These are phyloP conservation scores for Neopestalotiopsis sp. DNA, from an alignment of 2,329 filamentous ascomycete genomes.

Conservation along the genomic window DNA sequence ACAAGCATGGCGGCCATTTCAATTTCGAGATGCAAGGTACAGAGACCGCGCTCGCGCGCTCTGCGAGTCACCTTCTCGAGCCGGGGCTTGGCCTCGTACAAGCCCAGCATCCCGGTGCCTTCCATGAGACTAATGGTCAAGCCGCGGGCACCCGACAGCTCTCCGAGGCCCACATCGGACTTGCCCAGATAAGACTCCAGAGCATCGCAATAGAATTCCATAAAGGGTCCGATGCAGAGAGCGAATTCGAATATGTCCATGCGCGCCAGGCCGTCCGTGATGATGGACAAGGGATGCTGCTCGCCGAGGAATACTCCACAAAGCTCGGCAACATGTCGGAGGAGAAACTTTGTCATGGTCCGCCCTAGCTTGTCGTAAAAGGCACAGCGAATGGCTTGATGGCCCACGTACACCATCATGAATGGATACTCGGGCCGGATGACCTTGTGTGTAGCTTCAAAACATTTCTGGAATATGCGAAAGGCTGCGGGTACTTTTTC, in stretches of 20 bases:
- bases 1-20: conserved; percentile 15
- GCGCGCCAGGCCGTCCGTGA: conserved; percentile 11
- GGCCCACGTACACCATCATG: conserved; percentile 17
- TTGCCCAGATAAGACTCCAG: conserved; percentile 16
- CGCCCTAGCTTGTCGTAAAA: conserved; percentile 18
- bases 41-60: not conserved
- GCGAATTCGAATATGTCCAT: conserved; percentile 20
- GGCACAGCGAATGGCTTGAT: conserved; percentile 20
- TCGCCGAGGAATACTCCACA: conserved; percentile 12
- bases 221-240: not conserved
- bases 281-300: conserved; percentile 7
- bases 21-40: conserved; percentile 13
- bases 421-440: conserved; percentile 17
- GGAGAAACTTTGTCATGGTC: conserved; percentile 9
- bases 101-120: conserved; percentile 19
- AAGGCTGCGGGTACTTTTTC: conserved; percentile 13
- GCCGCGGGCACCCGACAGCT: conserved; percentile 17
- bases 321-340: conserved; percentile 10
- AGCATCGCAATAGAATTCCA: conserved; percentile 20
- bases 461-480: conserved; percentile 16
- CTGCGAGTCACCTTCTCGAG: not conserved
- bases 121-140: conserved; percentile 21
- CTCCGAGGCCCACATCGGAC: not conserved
- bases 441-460: conserved; percentile 11
- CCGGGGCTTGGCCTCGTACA: conserved; percentile 17